Evolutionary conservation across 441 rosid genomes (phyloP).

Genomic region (Pelargonium australe): DNA sequence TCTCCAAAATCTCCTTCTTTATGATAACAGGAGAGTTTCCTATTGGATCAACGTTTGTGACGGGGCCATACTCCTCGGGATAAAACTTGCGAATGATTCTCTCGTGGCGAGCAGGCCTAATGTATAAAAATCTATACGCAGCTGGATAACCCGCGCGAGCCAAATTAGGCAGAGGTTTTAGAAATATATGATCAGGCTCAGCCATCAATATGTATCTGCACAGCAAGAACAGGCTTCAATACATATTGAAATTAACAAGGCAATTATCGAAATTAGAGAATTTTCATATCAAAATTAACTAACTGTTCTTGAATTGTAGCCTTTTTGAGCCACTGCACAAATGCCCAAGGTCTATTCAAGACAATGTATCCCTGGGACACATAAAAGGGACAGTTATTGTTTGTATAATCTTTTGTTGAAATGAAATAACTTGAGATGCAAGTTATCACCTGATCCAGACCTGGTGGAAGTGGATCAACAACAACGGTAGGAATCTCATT

Average conservation of each 20-base stretch:
- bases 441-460: conserved; percentile 57
- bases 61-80: conserved; percentile 54
- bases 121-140: conserved; percentile 66
- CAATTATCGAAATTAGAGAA: conserved; percentile 9
- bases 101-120: conserved; percentile 46
- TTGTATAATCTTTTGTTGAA: no score
- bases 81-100: conserved; percentile 51
- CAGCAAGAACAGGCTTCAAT: conserved; percentile 1
- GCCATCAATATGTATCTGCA: conserved; percentile 67
- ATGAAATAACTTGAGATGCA: no score
- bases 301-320: conserved; percentile 63
- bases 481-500: conserved; percentile 61
- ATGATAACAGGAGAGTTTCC: conserved; percentile 67
- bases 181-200: conserved; percentile 68
- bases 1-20: conserved; percentile 51
- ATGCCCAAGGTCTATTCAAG: conserved; percentile 74
- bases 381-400: not conserved
- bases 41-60: conserved; percentile 55
- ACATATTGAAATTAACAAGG: not conserved
- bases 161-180: conserved; percentile 54
- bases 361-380: conserved; percentile 57
- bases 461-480: conserved; percentile 66
- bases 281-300: conserved; percentile 18
- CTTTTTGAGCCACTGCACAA: conserved; percentile 68
- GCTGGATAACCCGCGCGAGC: conserved; percentile 52